Evolutionary conservation across 345 rosid species (phyloP).

Genomic region (Iberis pinnata): DNA sequence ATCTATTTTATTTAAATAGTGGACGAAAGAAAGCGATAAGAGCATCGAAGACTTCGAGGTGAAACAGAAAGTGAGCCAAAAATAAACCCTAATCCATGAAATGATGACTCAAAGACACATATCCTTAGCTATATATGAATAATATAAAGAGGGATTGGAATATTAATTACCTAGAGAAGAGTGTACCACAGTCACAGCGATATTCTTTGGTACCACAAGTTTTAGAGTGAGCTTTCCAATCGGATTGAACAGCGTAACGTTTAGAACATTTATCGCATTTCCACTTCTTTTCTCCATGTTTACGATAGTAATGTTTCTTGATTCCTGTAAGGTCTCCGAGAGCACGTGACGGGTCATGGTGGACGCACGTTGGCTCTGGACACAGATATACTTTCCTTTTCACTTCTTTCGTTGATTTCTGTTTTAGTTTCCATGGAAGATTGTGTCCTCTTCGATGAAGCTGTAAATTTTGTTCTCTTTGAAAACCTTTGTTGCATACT

Average conservation of each 20-base stretch:
- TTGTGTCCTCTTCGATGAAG: slow-evolving; percentile 91
- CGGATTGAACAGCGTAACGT: slow-evolving; percentile 72
- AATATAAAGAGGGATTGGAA: background rate
- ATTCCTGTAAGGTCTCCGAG: slow-evolving; percentile 88
- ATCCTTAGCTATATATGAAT: background rate
- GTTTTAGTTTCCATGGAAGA: slow-evolving; percentile 74
- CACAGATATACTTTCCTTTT: slow-evolving; percentile 74
- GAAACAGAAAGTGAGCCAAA: slow-evolving; percentile 32
- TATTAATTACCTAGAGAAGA: slow-evolving; percentile 57
- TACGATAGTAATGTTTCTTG: slow-evolving; percentile 66
- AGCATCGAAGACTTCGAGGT: slow-evolving; percentile 36
- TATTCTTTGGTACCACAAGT: slow-evolving; percentile 78
- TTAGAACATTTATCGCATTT: slow-evolving; percentile 80
- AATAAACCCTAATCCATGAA: slow-evolving; percentile 38
- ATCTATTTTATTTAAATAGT: no score
- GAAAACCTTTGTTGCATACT: slow-evolving; percentile 83
- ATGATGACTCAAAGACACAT: slow-evolving; percentile 25
- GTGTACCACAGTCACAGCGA: slow-evolving; percentile 77
- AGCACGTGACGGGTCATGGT: slow-evolving; percentile 75
- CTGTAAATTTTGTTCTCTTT: slow-evolving; percentile 76
- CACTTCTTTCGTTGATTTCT: slow-evolving; percentile 69
- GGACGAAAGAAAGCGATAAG: slow-evolving; percentile 32
- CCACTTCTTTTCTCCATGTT: slow-evolving; percentile 84
- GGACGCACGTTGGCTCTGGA: slow-evolving; percentile 84
- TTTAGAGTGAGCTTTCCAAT: slow-evolving; percentile 84